Conservation (phyloP, 2,329 filamentous ascomycete species). For the Taxawa tesnikishii region DNA sequence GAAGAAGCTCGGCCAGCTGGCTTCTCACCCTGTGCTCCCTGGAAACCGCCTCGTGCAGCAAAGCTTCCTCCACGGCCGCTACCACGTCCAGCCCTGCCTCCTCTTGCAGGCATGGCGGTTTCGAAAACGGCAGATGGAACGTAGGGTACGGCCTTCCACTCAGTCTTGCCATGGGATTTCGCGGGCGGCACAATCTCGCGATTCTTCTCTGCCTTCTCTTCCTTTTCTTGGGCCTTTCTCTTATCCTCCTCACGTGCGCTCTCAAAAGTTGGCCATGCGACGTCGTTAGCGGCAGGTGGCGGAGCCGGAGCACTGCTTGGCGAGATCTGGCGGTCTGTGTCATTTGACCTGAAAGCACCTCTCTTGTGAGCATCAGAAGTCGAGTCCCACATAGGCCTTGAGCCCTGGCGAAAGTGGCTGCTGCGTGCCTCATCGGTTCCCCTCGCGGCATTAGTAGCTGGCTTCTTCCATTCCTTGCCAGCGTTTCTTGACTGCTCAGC, state of each 20-base stretch:
- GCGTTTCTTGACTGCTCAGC: neutral
- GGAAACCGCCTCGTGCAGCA: slow-evolving; percentile 28
- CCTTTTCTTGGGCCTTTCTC: slow-evolving; percentile 57
- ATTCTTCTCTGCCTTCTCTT: slow-evolving; percentile 52
- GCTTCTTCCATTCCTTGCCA: neutral
- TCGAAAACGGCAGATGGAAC: slow-evolving; percentile 78
- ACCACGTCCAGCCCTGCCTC: slow-evolving; percentile 34
- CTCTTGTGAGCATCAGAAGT: too few species aligned
- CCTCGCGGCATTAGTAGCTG: neutral
- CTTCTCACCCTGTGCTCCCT: slow-evolving; percentile 25
- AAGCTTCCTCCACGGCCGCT: slow-evolving; percentile 41
- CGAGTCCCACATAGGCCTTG: too few species aligned
- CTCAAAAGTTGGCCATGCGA: slow-evolving; percentile 85
- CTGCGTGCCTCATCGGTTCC: neutral
- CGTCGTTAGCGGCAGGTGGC: slow-evolving; percentile 63
- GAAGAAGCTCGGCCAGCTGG: slow-evolving; percentile 3
- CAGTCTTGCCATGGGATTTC: slow-evolving; percentile 56
- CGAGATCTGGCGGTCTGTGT: too few species aligned
- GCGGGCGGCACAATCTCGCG: slow-evolving; percentile 38
- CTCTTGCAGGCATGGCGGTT: slow-evolving; percentile 53
- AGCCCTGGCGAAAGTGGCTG: neutral
- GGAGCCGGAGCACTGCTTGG: slow-evolving; percentile 17
- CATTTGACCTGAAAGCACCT: too few species aligned
- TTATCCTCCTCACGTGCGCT: slow-evolving; percentile 64
- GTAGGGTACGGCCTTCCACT: slow-evolving; percentile 75